Base-by-base conservation (phyloP, 202 grass and related monocot species). In the Saccharum hybrid region DNA sequence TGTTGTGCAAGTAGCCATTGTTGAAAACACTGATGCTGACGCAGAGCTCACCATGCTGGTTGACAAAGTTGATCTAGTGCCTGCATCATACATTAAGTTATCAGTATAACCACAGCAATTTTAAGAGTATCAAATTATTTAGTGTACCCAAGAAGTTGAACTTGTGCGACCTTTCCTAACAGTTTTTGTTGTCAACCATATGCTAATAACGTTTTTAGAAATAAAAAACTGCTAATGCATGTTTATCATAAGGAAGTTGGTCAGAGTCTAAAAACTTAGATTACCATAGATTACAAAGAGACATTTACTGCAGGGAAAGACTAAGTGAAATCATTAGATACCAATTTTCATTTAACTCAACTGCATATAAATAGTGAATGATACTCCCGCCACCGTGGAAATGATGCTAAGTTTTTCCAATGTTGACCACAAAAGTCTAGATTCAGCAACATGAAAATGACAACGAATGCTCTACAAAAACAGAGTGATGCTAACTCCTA, bases 31-130 rank as follows among this genome's bases (percentile, higher is more conserved):
- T 78, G 91, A 89, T 11, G 79, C 89, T 5, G 91, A 94, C 4
- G 76, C 52, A 54, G 91, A 94, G 79, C 90, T 94, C 60, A 75
- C 68, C 66, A 92, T 81, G 79, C 93, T 91, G 79, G 83, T 89
- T 54, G 93, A 90, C 23, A 87, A 65, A 69, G 80, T 82, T 65
- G 87, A 89, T 80, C 86, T 90, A 36, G 81, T 63, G 63, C 90
- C 87, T 96, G 86, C 76, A 86, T 83, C 63, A 90, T 61, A 42
- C 21, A 90, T 81, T 80, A 49, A 83, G 41, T 57, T 70, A 30
- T 83, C 63, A 83, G 15, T 6, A 31, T 67, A 87, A 70, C 39
- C 49, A n/a, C 18, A 49, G 42, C 12, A 52, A 14, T 42, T 71
- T 65, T 79, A 68, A 72, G 11, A 74, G 28, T 68, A 26, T 8